Evolutionary conservation across 2,329 filamentous ascomycete genomes (phyloP), one percentile per base, ranked within the genome.

Genomic region (Tolypocladium cylindrosporum): DNA sequence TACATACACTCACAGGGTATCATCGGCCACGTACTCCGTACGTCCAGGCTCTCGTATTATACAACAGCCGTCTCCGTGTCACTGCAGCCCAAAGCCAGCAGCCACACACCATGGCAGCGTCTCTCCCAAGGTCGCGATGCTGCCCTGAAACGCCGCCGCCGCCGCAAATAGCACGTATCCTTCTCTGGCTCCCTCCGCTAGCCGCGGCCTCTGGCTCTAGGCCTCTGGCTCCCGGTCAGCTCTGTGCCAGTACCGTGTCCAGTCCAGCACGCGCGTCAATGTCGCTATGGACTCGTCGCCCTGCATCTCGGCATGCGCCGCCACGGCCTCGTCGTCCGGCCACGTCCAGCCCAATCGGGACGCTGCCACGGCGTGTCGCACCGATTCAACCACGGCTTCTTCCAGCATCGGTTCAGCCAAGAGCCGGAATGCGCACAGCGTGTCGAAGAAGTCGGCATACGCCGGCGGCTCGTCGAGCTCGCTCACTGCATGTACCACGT

Each of bases 361-460:
- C 19, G 61, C 59, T 42, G 68, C 64, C 39, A 72, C 59, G 10
- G 60, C 61, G 5, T 62, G 58, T 52, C 69, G 64, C n/a, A 78
- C 62, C 48, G 64, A 61, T 19, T 60, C 58, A 56, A 75, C 66
- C 40, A 62, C 64, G n/a, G 66, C 62, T 11, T 61, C 60, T 7
- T 67, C 65, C 1, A 81, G 69, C 59, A 74, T 69, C 8, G 74
- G 73, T 58, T 77, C 73, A 4, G 75, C 78, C 61, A 81, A 75
- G 4, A 77, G 72, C 14, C 77, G 74, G 66, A 81, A 84, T 13
- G 71, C 71, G 61, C 76, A 79, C 9, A 80, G 62, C 36, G 72
- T 72, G 34, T 74, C 68, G 14, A 65, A 62, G 61, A 75, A 72
- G 58, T 73, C 68, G 27, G 69, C 62, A 48, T 68, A 65, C 6